Evolutionary conservation across 805 yeast species (phyloP), one percentile per base, ranked within the genome.

Genomic region (Saccharomyces eubayanus): DNA sequence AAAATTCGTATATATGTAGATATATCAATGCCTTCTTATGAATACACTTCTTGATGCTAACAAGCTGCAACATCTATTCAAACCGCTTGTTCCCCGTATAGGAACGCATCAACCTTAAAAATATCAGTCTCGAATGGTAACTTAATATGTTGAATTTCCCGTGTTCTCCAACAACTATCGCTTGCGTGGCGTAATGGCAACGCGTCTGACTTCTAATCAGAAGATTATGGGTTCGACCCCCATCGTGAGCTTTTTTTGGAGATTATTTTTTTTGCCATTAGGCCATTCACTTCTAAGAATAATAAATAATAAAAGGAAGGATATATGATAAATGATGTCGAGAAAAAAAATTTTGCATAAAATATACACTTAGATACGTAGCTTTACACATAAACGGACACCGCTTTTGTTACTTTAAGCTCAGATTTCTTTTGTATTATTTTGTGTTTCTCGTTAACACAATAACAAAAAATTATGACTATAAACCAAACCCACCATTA

Each of bases 201-300:
- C 78, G 78, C 78, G 78, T 74, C 77, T 74, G 78, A 74, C 78
- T 74, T 74, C 78, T 74, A 74, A 74, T 74, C 78, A 74, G 77
- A 74, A 74, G 78, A 74, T 74, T 74, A 76, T 72, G 78, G 78
- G 78, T 74, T 74, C 78, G 78, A 74, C 78, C 78, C 78, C 77
- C 78, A 71, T 76, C 75, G 73, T 74, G 77, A 74, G 78, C 73
- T 77, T 67, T 64, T 56, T 55, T 54, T 66, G 3, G 9, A 2
- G 20, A 16, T 4, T 16, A n/a, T 16, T 1, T 6, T 16, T 2
- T 14, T 14, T 5, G 40, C 24, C 24, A 24, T 2, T 24, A 24
- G 3, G 24, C 3, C 24, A 3, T 24, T 24, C 3, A 24, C 24
- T 24, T 24, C 24, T 3, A 24, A 24, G 3, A n/a, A n/a, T n/a